phyloP scores from a whole-genome alignment of 163 green algal species.

The Scenedesmus sp. region DNA sequence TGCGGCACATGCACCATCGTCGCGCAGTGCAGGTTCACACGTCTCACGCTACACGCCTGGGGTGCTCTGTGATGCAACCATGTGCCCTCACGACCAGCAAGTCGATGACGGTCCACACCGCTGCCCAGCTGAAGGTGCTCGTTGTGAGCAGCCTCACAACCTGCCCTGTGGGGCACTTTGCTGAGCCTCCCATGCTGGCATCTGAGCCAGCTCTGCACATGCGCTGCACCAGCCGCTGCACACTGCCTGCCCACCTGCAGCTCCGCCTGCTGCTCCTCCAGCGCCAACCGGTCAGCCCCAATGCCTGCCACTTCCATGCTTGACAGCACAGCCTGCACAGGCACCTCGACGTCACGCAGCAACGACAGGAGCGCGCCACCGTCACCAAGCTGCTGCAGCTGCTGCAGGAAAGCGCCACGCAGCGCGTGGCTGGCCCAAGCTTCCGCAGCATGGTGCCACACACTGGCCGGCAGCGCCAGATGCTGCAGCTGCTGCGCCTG shows the following conservation, averaged over 20 bases:
- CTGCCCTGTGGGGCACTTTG: too few species aligned
- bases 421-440: constrained; percentile 22
- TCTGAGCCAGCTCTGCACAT: too few species aligned
- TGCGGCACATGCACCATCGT: background rate
- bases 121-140: background rate
- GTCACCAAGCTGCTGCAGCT: constrained; percentile 27
- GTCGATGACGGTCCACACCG: too few species aligned
- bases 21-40: too few species aligned
- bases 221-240: background rate
- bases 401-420: background rate
- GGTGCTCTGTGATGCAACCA: too few species aligned
- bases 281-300: background rate
- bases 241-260: constrained; percentile 32
- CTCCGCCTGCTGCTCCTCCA: constrained; percentile 16
- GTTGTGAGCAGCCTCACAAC: too few species aligned
- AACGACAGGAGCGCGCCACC: constrained; percentile 4
- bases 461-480: background rate
- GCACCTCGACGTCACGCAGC: constrained; percentile 32
- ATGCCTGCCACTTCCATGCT: constrained; percentile 34
- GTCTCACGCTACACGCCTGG: too few species aligned
- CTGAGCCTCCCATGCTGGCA: too few species aligned
- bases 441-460: background rate
- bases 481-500: background rate
- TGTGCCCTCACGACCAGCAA: too few species aligned
- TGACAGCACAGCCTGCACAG: constrained; percentile 38